Evolutionary conservation across 441 rosid species (phyloP), one percentile per base, ranked within the genome.

Genomic region (Adansonia gregorii): DNA sequence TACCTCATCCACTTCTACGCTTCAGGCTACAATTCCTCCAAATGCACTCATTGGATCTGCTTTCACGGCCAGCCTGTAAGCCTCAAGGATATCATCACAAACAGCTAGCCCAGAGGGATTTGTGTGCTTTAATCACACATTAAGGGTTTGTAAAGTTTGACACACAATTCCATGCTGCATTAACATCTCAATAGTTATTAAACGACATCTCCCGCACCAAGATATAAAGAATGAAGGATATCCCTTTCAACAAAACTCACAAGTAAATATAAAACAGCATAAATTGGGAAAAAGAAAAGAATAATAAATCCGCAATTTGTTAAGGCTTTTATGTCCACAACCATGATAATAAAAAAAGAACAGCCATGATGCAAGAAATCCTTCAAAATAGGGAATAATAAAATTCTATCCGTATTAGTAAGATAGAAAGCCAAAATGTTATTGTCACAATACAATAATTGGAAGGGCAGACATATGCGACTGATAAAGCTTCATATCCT

Each of bases 51-150:
- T 92, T 73, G 95, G 97, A 82, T 95, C 99, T 73, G 93, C 97
- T 85, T 89, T 90, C 76, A 95, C 94, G 74, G 98, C 95, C 73
- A 92, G 83, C 76, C 94, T 85, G 85, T 95, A 95, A 64, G 97
- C 92, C 80, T 94, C 97, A 59, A 91, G 91, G 73, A 91, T 86
- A 82, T 94, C 92, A 66, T 0, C 45, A 1, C 91, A 89, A 60
- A 98, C 90, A 81, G 99, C 97, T 49, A 90, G 93, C 63, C 98
- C 99, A 82, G 94, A 90, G 17, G 99, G 99, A 81, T 93, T 92
- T 79, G 95, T 89, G 67, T 92, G 98, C 89, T 95, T 95, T 45
- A 63, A 94, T 59, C 27, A 95, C 94, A 83, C 99, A 94, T 8
- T 94, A 89, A 3, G 97, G 97, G 54, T 86, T 83, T 70, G 85